phyloP scores from a whole-genome alignment of 805 yeast species.

The Phaffomyces antillensis region DNA sequence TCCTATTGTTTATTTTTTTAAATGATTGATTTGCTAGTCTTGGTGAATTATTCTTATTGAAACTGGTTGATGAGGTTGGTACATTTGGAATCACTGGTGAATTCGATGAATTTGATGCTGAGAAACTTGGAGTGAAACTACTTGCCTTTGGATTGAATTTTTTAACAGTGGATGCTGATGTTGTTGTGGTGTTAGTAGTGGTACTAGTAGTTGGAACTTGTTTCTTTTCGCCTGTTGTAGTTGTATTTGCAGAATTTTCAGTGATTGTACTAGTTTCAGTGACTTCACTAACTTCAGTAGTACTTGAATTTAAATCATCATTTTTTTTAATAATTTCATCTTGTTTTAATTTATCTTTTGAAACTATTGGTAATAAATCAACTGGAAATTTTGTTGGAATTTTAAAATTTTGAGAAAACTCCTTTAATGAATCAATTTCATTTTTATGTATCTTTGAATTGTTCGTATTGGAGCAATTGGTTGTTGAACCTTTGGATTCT shows the following conservation, averaged over 20 bases:
- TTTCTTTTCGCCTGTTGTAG: not conserved
- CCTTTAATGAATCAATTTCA: constrained; percentile 63
- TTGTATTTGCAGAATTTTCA: not conserved
- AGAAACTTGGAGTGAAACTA: constrained; percentile 47
- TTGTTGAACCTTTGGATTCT: not conserved
- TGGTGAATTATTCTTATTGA: constrained; percentile 17
- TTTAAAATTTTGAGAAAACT: constrained; percentile 77
- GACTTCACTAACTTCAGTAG: too few species aligned
- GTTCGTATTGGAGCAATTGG: too few species aligned
- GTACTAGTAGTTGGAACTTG: not conserved
- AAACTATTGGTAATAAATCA: constrained; percentile 60
- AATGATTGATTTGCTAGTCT: constrained; percentile 9
- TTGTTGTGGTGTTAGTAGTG: constrained; percentile 4
- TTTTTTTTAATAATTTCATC: constrained; percentile 42
- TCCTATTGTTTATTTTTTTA: constrained; percentile 1
- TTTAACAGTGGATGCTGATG: constrained; percentile 3
- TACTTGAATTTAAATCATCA: constrained; percentile 6
- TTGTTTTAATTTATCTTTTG: constrained; percentile 62
- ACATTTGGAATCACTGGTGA: constrained; percentile 5
- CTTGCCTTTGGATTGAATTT: constrained; percentile 67
- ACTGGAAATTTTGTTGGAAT: constrained; percentile 44
- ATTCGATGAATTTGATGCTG: constrained; percentile 8
- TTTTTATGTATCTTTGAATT: constrained; percentile 34
- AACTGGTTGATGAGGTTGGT: too few species aligned
- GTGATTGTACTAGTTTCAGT: not conserved